Evolutionary conservation across 225 moss, liverwort and hornwort genomes (phyloP).

Genomic region (Thuidium tamariscinum): DNA sequence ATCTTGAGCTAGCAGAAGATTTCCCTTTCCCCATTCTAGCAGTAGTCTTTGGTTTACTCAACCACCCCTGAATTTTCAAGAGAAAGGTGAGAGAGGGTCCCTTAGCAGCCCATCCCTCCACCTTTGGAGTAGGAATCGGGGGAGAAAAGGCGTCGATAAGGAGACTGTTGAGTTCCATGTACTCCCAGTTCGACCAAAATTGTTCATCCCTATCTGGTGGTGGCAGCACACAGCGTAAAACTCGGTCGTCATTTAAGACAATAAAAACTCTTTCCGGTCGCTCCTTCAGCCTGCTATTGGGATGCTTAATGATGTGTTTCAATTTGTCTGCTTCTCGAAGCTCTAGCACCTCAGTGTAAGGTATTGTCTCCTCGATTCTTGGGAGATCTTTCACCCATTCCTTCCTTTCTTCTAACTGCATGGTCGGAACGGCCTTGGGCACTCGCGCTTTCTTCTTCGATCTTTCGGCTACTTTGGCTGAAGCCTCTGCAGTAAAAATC

Average conservation of each 20-base stretch:
- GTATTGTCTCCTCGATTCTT: conserved; percentile 59
- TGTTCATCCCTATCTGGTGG: conserved; percentile 67
- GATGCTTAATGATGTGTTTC: conserved; percentile 90
- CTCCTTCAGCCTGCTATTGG: conserved; percentile 49
- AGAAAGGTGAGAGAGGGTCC: conserved; percentile 72
- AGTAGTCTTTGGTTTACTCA: conserved; percentile 9
- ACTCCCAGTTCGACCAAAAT: conserved; percentile 73
- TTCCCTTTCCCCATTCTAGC: conserved; percentile 18
- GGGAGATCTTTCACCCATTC: conserved; percentile 80
- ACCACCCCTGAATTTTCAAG: conserved; percentile 45
- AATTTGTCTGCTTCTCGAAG: conserved; percentile 50
- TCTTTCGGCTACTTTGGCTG: conserved; percentile 42
- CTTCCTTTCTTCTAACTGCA: conserved; percentile 75
- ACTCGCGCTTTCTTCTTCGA: conserved; percentile 58
- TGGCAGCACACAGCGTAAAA: conserved; percentile 76
- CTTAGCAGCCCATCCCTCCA: conserved; percentile 74
- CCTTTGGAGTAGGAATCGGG: conserved; percentile 49
- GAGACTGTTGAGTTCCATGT: conserved; percentile 42
- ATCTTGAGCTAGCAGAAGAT: conserved; percentile 33
- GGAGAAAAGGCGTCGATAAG: conserved; percentile 87
- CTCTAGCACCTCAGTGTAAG: conserved; percentile 67
- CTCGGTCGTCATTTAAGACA: conserved; percentile 73
- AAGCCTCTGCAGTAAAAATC: conserved; percentile 32
- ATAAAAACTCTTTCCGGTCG: conserved; percentile 65
- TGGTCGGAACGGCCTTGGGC: conserved; percentile 50